Percentiles rank a stretch among this genome's conserved stretches.
phyloP scores from a whole-genome alignment of 202 grass and related monocot genomes.

The Miscanthus sacchariflorus region DNA sequence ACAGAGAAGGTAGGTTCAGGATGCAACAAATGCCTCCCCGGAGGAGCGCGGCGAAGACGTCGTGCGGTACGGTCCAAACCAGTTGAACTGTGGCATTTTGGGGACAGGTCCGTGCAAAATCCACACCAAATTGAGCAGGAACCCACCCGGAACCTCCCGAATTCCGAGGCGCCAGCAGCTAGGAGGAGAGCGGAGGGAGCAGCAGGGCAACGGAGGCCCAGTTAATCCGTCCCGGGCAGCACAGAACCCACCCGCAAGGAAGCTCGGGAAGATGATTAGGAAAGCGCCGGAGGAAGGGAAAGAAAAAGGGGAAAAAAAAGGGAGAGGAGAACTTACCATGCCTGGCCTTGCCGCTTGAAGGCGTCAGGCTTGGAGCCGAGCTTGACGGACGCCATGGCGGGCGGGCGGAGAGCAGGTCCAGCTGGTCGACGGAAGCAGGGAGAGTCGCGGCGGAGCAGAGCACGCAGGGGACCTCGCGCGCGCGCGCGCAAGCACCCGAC shows the following conservation, averaged over 20 bases:
- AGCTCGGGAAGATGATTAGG: neutral
- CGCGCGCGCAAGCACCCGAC: neutral
- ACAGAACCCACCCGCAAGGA: neutral
- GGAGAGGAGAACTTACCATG: constrained; percentile 54
- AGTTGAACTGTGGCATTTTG: neutral
- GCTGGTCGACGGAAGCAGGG: neutral
- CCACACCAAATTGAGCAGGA: neutral
- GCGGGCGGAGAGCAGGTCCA: neutral
- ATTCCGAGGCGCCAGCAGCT: neutral
- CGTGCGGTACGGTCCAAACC: neutral
- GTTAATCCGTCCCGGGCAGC: neutral
- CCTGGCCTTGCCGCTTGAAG: constrained; percentile 84
- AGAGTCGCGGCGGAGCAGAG: neutral
- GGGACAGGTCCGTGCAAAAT: neutral
- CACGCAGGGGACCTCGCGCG: neutral
- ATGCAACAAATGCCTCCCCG: neutral
- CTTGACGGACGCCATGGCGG: constrained; percentile 71
- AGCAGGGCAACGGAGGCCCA: neutral
- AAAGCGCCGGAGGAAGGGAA: neutral
- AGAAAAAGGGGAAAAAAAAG: too few species aligned
- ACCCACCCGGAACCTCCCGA: neutral
- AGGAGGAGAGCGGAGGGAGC: neutral
- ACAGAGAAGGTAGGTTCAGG: neutral
- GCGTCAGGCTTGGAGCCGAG: constrained; percentile 89
- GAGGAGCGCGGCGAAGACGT: neutral